A percentile compares a stretch with the other conserved stretches of the same genome.
Conservation (phyloP, 1,139 yeast genomes). For the Magnusiomyces suaveolens region DNA sequence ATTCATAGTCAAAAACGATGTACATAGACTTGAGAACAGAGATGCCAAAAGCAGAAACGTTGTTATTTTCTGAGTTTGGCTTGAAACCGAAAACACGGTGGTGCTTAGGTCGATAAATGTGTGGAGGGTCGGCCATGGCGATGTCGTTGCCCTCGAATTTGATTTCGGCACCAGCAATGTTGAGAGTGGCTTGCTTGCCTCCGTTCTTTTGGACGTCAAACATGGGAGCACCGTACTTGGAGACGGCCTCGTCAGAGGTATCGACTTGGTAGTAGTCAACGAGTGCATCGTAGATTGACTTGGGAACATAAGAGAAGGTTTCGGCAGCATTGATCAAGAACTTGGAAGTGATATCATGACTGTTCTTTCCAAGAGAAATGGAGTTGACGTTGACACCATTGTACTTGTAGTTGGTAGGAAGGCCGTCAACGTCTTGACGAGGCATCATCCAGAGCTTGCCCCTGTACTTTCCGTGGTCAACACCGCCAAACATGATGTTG, state of each 20-base stretch:
- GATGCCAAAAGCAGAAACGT: background rate
- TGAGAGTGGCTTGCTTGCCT: background rate
- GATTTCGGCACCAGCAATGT: slow-evolving; percentile 1
- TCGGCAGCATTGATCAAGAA: background rate
- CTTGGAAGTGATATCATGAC: background rate
- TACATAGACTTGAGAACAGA: slow-evolving; percentile 1
- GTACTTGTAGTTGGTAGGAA: background rate
- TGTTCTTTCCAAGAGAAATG: background rate
- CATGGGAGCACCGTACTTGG: background rate
- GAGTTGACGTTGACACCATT: background rate
- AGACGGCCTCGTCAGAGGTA: background rate
- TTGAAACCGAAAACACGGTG: background rate
- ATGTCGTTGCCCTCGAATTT: background rate
- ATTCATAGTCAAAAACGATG: slow-evolving; percentile 3
- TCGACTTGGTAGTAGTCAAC: background rate
- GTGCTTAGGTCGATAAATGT: background rate
- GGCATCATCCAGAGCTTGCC: background rate
- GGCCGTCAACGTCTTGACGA: background rate
- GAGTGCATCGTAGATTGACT: background rate
- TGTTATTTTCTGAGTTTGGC: background rate
- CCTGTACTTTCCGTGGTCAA: slow-evolving; percentile 2
- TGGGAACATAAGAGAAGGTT: background rate
- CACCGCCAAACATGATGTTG: slow-evolving; percentile 1
- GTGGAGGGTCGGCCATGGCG: background rate
- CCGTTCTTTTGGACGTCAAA: background rate